Evolutionary conservation across 116 monocot species (phyloP), one percentile per base, ranked within the genome.

Genomic region (Posidonia oceanica): DNA sequence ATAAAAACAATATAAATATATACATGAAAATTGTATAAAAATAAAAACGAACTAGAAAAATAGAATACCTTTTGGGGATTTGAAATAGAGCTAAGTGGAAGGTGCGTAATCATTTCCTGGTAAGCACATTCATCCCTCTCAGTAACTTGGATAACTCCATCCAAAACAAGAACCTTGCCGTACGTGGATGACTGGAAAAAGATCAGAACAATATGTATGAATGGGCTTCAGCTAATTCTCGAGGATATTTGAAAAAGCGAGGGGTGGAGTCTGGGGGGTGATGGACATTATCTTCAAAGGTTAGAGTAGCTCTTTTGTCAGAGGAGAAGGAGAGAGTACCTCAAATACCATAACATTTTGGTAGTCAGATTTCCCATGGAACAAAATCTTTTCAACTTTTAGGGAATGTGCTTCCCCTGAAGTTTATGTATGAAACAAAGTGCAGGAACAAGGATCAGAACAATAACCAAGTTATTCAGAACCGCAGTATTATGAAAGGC

Each of bases 41-140:
- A 65, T 65, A 65, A 65, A 40, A 40, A 38, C 12, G 5, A 2
- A 65, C 17, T 14, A 18, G 7, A 23, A 36, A 70, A 57, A 39
- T 56, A 57, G 5, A 4, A 13, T 54, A 74, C 74, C 88, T 91
- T 96, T 78, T 83, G 86, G 58, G 95, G 88, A 60, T 88, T 81
- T 76, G 83, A 72, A 58, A 91, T 96, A 71, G 91, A 96, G 69
- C 83, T 89, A 76, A 96, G 91, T 36, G 96, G 89, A 65, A 96
- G 87, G 48, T 96, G 96, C 15, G 84, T 76, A 18, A 96, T 96
- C 96, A 96, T 96, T 60, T 96, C 96, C 78, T 96, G 96, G 67
- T 91, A 96, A 38, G 96, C 91, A 75, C 88, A 95, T 52, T 95
- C 95, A 77, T 95, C 95, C 78, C 95, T 88, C 77, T 95, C 88